phyloP scores from a whole-genome alignment of 2,329 filamentous ascomycete species.

The Knoxdaviesia capensis region DNA sequence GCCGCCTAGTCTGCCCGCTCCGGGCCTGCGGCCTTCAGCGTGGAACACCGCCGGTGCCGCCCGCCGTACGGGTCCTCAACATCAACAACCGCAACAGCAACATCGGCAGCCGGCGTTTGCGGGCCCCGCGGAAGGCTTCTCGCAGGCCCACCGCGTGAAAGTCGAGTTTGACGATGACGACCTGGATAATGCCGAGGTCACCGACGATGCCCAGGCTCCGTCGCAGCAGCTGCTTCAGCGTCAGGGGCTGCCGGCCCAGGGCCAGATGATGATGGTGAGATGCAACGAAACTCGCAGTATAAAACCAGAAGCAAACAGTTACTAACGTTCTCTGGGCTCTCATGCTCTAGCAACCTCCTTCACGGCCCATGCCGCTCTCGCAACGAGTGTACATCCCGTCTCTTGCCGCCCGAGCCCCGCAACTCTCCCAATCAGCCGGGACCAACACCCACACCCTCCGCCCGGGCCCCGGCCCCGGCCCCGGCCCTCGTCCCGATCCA shows the following conservation, averaged over 20 bases:
- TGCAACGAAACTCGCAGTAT: not conserved
- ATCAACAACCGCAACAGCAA: slow-evolving; percentile 4
- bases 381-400: slow-evolving; percentile 20
- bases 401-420: slow-evolving; percentile 13
- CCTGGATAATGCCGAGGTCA: slow-evolving; percentile 34
- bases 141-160: too few relatives aligned
- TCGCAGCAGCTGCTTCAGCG: too few relatives aligned
- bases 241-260: too few relatives aligned
- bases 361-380: slow-evolving; percentile 11
- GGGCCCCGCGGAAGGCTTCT: not conserved
- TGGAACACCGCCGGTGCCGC: not conserved
- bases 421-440: slow-evolving; percentile 6
- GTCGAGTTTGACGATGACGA: slow-evolving; percentile 29
- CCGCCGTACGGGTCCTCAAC: slow-evolving; percentile 1
- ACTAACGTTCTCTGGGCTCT: too few relatives aligned
- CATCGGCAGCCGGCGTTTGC: not conserved
- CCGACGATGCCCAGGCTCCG: not conserved
- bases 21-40: not conserved
- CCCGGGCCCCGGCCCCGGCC: too few relatives aligned
- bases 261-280: not conserved
- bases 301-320: too few relatives aligned
- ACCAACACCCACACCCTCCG: too few relatives aligned
- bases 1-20: not conserved
- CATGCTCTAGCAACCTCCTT: slow-evolving; percentile 4
- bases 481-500: not conserved